Evolutionary conservation across 345 rosid genomes (phyloP), one percentile per base, ranked within the genome.

Genomic region (Cardamine resedifolia): DNA sequence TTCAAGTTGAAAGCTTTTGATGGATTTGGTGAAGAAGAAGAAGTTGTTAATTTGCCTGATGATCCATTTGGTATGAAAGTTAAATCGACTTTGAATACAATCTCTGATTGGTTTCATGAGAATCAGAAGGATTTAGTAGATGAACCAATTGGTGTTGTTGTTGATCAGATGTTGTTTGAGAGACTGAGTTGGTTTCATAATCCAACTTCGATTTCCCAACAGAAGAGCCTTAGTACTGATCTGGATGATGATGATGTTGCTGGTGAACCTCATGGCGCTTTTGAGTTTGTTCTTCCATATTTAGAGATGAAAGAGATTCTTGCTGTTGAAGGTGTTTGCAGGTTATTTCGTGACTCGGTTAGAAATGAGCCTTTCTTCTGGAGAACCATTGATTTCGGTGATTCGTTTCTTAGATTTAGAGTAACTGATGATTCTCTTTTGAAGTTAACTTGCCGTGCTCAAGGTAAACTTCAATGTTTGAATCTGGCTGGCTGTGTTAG

Each of bases 301-400:
- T 41, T 78, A 21, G 71, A 64, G 30, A 36, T 73, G 53, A 55
- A 38, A 24, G 75, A 63, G 31, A 11, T 63, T 16, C 66, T 78
- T 47, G 62, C 55, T 3, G 71, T 78, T 62, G 81, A 78, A 39
- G 38, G 67, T 1, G 81, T 78, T 57, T 78, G 81, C 41, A 78
- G 53, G 33, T 73, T 78, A 0, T 58, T 73, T 19, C 78, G 81
- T 48, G 78, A 73, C 58, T 69, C 62, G 1, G 63, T 78, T 61
- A 73, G 81, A 48, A 74, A 58, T 0, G 81, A 73, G 18, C 31
- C 74, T 8, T 74, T 63, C 69, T n/a, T 73, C 12, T 73, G 81
- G 81, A 68, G 4, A 50, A 68, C 19, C 31, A 62, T 78, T 63
- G 66, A 68, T 4, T 36, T 78, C 4, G 34, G n/a, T 45, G 41